Conservation (phyloP, 2,329 filamentous ascomycete genomes). For the Fusarium pseudonygamai region DNA sequence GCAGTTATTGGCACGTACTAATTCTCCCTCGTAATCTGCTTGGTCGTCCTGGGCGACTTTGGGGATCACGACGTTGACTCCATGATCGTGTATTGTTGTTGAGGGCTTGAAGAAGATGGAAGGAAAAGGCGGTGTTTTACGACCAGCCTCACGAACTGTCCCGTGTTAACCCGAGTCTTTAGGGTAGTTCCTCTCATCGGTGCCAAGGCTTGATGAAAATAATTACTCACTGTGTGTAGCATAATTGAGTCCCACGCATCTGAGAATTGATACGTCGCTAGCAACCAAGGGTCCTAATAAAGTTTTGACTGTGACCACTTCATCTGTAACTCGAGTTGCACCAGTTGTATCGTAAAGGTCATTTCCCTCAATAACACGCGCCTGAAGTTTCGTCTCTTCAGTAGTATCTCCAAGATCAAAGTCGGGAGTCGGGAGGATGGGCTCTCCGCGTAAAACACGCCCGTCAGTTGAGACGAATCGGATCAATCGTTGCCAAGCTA, state of each 20-base stretch:
- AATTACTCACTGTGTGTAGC: conserved; percentile 59
- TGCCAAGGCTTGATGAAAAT: neutral
- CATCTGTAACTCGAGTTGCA: conserved; percentile 60
- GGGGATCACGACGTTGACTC: conserved; percentile 54
- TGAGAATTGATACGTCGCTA: conserved; percentile 63
- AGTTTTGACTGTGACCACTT: conserved; percentile 62
- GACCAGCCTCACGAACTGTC: conserved; percentile 60
- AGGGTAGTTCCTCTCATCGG: neutral
- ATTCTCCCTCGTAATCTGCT: conserved; percentile 60
- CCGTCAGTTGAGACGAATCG: conserved; percentile 64
- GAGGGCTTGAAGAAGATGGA: conserved; percentile 60
- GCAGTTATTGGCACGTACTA: conserved; percentile 22
- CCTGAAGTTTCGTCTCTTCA: conserved; percentile 58
- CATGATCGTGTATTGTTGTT: conserved; percentile 51
- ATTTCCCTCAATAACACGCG: conserved; percentile 60
- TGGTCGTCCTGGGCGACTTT: conserved; percentile 56
- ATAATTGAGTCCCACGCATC: conserved; percentile 70
- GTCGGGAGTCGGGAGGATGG: conserved; percentile 54
- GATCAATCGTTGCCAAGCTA: conserved; percentile 62
- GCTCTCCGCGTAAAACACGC: conserved; percentile 60
- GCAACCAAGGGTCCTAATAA: conserved; percentile 62
- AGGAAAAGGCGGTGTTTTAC: conserved; percentile 59
- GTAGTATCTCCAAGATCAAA: conserved; percentile 58
- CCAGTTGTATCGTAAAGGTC: conserved; percentile 60
- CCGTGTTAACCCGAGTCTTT: neutral